These are phyloP conservation scores for Chenopodium suecicum DNA, from an alignment of 148 eudicot species.

Conservation along the genomic window DNA sequence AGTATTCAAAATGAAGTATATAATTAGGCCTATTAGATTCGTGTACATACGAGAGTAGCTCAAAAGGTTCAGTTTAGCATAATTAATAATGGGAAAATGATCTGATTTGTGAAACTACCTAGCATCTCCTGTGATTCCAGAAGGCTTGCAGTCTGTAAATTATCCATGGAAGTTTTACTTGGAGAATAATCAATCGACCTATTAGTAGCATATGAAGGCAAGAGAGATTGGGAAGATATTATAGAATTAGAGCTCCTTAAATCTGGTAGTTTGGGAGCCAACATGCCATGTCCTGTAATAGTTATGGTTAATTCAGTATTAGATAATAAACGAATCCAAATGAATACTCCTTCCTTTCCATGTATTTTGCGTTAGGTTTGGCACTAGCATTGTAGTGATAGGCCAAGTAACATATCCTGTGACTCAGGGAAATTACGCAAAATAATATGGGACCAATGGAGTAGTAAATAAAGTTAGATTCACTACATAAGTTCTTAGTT, in stretches of 20 bases:
- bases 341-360: neutral
- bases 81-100: too few species aligned
- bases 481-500: conserved; percentile 22
- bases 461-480: neutral
- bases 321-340: neutral
- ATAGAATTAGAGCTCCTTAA: neutral
- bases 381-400: neutral
- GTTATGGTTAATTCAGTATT: neutral
- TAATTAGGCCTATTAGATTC: neutral
- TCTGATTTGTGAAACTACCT: conserved; percentile 7
- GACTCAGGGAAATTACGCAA: too few species aligned
- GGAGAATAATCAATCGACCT: conserved; percentile 23
- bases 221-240: neutral
- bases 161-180: neutral
- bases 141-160: neutral
- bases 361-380: neutral
- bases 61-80: too few species aligned
- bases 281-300: conserved; percentile 27
- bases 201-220: conserved; percentile 4
- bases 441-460: neutral
- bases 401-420: neutral
- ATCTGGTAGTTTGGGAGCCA: neutral
- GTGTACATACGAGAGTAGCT: neutral
- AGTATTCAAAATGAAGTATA: neutral
- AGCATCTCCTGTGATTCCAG: conserved; percentile 5